Evolutionary conservation across 1,139 yeast species (phyloP).

Genomic region (Spathaspora sp.): DNA sequence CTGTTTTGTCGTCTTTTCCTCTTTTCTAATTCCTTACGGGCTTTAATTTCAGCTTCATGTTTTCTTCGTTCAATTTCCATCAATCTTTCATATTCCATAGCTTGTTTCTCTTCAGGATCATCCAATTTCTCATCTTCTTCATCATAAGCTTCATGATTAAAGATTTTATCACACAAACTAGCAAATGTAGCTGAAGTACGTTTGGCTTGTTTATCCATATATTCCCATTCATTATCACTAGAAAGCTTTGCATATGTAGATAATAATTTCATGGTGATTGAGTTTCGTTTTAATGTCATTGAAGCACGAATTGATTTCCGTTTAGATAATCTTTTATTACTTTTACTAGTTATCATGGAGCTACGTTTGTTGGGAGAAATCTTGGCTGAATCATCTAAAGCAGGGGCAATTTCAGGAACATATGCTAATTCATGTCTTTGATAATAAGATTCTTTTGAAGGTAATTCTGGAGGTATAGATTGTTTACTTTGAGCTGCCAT

Average conservation of each 20-base stretch:
- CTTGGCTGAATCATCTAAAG: slow-evolving; percentile 31
- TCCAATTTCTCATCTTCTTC: slow-evolving; percentile 53
- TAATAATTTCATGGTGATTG: slow-evolving; percentile 66
- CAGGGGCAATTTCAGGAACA: slow-evolving; percentile 16
- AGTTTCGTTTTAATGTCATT: slow-evolving; percentile 58
- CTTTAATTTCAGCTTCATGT: slow-evolving; percentile 47
- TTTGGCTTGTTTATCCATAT: slow-evolving; percentile 69
- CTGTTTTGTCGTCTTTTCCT: slow-evolving; percentile 46
- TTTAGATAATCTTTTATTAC: slow-evolving; percentile 35
- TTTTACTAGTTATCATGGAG: slow-evolving; percentile 25
- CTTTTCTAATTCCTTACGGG: slow-evolving; percentile 48
- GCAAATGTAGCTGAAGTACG: slow-evolving; percentile 80
- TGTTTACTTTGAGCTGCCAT: slow-evolving; percentile 36
- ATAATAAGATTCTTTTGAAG: slow-evolving; percentile 35
- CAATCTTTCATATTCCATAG: slow-evolving; percentile 47
- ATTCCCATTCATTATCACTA: slow-evolving; percentile 67
- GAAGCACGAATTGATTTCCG: slow-evolving; percentile 44
- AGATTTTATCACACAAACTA: slow-evolving; percentile 70
- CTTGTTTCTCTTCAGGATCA: slow-evolving; percentile 51
- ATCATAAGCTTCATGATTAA: slow-evolving; percentile 58
- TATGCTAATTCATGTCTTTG: slow-evolving; percentile 7
- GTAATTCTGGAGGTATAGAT: slow-evolving; percentile 26
- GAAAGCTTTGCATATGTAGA: slow-evolving; percentile 72
- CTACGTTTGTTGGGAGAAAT: slow-evolving; percentile 30
- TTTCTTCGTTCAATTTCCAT: slow-evolving; percentile 52